phyloP scores from a whole-genome alignment of 257 asterid species.

The Salvia splendens region DNA sequence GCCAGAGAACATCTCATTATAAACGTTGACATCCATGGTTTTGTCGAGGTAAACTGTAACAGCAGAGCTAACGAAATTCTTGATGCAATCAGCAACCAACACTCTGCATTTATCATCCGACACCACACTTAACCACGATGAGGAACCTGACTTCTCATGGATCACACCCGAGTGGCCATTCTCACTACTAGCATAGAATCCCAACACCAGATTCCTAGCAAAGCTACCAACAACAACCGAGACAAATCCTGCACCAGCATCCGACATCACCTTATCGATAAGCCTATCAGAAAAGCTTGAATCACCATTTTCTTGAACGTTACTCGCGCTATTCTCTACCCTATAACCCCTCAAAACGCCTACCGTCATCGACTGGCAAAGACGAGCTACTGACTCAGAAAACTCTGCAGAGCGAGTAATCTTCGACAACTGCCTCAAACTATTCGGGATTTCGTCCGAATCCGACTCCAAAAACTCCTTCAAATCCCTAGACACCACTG shows the following conservation, averaged over 20 bases:
- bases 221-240: constrained; percentile 83
- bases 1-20: constrained; percentile 81
- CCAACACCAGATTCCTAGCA: constrained; percentile 84
- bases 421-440: constrained; percentile 83
- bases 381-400: constrained; percentile 46
- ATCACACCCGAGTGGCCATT: constrained; percentile 30
- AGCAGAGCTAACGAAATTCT: constrained; percentile 80
- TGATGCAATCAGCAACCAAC: constrained; percentile 74
- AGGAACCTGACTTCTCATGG: constrained; percentile 37
- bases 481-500: constrained; percentile 72
- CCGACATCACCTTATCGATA: constrained; percentile 77
- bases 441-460: constrained; percentile 80
- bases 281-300: constrained; percentile 53
- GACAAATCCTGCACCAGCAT: constrained; percentile 80
- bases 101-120: constrained; percentile 63
- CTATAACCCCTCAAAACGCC: constrained; percentile 76
- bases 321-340: constrained; percentile 35
- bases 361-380: constrained; percentile 60
- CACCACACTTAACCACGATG: constrained; percentile 58
- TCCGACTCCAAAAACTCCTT: constrained; percentile 81
- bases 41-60: constrained; percentile 87
- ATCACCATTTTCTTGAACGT: constrained; percentile 44
- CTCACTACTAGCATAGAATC: constrained; percentile 48
- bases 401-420: constrained; percentile 72
- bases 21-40: constrained; percentile 81